phyloP scores from a whole-genome alignment of 257 asterid species.

The Thymus quinquecostatus region DNA sequence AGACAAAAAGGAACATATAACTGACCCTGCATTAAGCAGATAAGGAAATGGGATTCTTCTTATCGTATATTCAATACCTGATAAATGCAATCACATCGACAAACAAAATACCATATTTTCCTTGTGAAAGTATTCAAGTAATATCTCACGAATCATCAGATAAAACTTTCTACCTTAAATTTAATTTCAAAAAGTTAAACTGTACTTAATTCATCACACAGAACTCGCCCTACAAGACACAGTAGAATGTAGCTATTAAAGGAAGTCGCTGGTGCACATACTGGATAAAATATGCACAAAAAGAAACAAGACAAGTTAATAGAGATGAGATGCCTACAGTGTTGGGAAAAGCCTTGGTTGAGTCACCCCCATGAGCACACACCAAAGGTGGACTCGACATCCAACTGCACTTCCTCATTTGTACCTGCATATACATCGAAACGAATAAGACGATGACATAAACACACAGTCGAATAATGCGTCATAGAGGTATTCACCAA shows the following conservation, averaged over 20 bases:
- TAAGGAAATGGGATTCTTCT: background rate
- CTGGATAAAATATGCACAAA: background rate
- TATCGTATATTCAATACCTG: background rate
- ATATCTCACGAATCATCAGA: background rate
- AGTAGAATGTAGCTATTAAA: background rate
- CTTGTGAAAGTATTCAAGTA: background rate
- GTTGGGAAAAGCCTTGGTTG: constrained; percentile 90
- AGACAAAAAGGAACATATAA: constrained; percentile 4
- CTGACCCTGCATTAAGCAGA: background rate
- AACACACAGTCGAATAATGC: background rate
- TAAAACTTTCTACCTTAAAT: constrained; percentile 8
- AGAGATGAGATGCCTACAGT: constrained; percentile 58
- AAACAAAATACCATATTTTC: constrained; percentile 6
- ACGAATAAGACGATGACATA: constrained; percentile 16
- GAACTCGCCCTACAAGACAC: constrained; percentile 20
- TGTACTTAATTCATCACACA: background rate
- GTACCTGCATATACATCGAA: constrained; percentile 53
- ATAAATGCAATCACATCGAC: background rate
- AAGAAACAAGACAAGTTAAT: constrained; percentile 24
- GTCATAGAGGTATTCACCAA: background rate
- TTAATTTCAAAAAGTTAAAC: background rate
- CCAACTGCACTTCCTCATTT: constrained; percentile 73
- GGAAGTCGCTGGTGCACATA: constrained; percentile 8
- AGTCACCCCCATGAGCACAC: constrained; percentile 99
- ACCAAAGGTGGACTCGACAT: constrained; percentile 75